These are phyloP conservation scores for Ganoderma multipileum DNA, from an alignment of 1,284 basidiomycete genomes.

Conservation along the genomic window DNA sequence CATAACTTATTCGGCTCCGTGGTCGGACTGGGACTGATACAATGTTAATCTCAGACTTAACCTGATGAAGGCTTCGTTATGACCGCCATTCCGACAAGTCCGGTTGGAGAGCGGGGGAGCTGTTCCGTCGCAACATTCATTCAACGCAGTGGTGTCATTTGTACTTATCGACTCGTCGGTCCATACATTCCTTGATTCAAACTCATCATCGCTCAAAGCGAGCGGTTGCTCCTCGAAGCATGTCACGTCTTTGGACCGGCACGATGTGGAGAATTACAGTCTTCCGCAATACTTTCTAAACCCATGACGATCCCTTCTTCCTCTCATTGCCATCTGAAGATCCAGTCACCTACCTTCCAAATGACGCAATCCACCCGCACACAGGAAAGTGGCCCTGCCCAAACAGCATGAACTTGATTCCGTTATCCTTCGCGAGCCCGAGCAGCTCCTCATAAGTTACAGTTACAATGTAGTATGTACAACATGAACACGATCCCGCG, in stretches of 20 bases:
- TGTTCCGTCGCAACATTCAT: too few relatives aligned
- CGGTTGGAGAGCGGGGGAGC: background rate
- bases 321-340: too few relatives aligned
- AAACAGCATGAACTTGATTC: background rate
- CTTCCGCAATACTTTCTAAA: too few relatives aligned
- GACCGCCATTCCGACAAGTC: background rate
- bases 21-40: background rate
- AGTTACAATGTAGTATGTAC: background rate
- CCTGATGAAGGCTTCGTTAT: background rate
- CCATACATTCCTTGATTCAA: background rate
- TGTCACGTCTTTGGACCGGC: too few relatives aligned
- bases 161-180: background rate
- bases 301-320: background rate
- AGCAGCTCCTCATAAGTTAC: background rate
- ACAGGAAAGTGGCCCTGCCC: background rate
- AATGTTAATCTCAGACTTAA: background rate
- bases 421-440: background rate
- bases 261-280: too few relatives aligned
- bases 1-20: background rate
- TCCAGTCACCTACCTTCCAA: background rate
- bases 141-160: background rate
- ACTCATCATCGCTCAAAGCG: background rate
- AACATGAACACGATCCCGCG: background rate
- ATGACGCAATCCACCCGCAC: background rate
- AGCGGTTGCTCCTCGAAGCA: background rate